phyloP scores from a whole-genome alignment of 257 asterid species.

The Salvia hispanica region DNA sequence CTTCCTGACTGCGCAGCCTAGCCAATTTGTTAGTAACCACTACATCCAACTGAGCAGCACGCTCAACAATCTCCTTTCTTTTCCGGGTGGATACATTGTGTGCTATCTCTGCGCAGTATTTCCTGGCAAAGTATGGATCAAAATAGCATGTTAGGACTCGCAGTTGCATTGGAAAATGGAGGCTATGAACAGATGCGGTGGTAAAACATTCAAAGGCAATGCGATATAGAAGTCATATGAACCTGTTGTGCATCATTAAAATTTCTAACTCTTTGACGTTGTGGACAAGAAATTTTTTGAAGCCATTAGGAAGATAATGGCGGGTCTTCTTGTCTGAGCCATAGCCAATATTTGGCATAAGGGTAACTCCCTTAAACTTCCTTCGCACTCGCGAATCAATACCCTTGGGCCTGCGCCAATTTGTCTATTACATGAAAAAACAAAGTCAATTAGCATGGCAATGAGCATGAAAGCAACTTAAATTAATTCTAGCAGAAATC shows the following conservation, averaged over 20 bases:
- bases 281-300: conserved; percentile 53
- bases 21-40: conserved; percentile 55
- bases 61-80: conserved; percentile 48
- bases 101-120: conserved; percentile 59
- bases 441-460: background rate
- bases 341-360: conserved; percentile 59
- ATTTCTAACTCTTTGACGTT: conserved; percentile 49
- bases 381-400: conserved; percentile 57
- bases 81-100: conserved; percentile 52
- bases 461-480: background rate
- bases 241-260: conserved; percentile 56
- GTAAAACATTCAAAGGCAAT: background rate
- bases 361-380: conserved; percentile 50
- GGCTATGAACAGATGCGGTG: background rate
- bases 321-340: conserved; percentile 59
- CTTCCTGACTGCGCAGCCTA: conserved; percentile 57
- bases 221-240: background rate
- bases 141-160: background rate
- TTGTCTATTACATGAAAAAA: conserved; percentile 29
- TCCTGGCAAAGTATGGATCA: conserved; percentile 35
- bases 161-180: background rate
- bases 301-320: conserved; percentile 54
- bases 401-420: conserved; percentile 64
- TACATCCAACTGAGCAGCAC: conserved; percentile 52
- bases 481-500: too few species aligned